Percentiles rank a stretch among this genome's conserved stretches.
Evolutionary conservation across 2,329 filamentous ascomycete genomes (phyloP).

Genomic region (Diaporthe velutina): DNA sequence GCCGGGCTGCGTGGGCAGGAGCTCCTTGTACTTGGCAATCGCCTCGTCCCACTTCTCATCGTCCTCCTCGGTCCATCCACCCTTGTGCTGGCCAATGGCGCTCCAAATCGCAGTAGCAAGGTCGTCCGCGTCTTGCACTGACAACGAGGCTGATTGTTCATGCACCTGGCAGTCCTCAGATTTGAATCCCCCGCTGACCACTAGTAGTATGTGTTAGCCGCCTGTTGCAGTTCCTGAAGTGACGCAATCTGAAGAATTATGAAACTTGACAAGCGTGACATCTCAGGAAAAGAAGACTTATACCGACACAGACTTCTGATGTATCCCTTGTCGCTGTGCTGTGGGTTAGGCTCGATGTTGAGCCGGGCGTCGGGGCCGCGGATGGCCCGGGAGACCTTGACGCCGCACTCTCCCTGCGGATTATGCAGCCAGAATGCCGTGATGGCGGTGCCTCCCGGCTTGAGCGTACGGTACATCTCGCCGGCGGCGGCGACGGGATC

Average conservation of each 20-base stretch:
- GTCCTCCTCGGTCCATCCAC: conserved; percentile 42
- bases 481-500: conserved; percentile 39
- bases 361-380: conserved; percentile 39
- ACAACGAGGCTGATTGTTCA: conserved; percentile 40
- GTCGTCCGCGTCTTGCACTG: conserved; percentile 38
- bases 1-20: conserved; percentile 38
- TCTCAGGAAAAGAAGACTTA: too few relatives aligned
- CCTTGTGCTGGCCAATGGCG: conserved; percentile 39
- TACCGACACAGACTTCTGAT: conserved; percentile 26
- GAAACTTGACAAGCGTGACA: too few relatives aligned
- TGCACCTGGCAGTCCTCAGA: conserved; percentile 37
- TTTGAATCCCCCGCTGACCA: conserved; percentile 39
- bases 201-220: too few relatives aligned
- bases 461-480: conserved; percentile 41
- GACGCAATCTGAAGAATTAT: too few relatives aligned
- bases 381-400: conserved; percentile 39
- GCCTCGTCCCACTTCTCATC: conserved; percentile 42
- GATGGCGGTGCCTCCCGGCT: conserved; percentile 40
- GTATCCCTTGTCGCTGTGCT: conserved; percentile 40
- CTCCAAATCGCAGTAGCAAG: conserved; percentile 42
- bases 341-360: conserved; percentile 39
- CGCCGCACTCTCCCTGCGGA: conserved; percentile 41
- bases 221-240: too few relatives aligned
- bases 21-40: conserved; percentile 41
- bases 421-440: conserved; percentile 43